Evolutionary conservation across 495 filamentous ascomycete genomes (phyloP).

Genomic region (Tuber umbilicatum): DNA sequence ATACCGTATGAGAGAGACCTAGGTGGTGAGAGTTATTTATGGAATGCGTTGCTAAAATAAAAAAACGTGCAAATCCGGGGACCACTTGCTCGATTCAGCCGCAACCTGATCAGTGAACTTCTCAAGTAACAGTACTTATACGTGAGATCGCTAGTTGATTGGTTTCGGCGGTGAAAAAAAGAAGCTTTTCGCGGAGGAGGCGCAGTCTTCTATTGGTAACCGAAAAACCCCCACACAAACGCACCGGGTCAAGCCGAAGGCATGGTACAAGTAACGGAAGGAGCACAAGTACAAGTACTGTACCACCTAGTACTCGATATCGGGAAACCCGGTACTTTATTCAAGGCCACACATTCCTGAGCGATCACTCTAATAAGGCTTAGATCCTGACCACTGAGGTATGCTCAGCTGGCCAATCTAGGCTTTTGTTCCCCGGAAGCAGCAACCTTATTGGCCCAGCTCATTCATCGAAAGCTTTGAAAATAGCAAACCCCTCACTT

Average conservation of each 20-base stretch:
- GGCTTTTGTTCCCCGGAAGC: background rate
- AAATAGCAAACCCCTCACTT: slow-evolving; percentile 1
- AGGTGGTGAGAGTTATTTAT: background rate
- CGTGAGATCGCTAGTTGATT: background rate
- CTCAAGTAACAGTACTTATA: too few relatives aligned
- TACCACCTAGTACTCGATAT: background rate
- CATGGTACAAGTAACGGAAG: background rate
- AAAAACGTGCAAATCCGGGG: background rate
- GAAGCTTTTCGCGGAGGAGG: background rate
- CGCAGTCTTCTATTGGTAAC: background rate
- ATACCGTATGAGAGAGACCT: too few relatives aligned
- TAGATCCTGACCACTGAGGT: background rate
- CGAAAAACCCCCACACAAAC: background rate
- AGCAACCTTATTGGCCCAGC: background rate
- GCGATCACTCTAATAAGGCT: background rate
- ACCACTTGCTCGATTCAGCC: background rate
- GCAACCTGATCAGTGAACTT: background rate
- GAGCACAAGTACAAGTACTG: too few relatives aligned
- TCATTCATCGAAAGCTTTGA: background rate
- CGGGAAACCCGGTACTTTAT: background rate
- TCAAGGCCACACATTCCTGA: background rate
- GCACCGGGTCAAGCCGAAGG: background rate
- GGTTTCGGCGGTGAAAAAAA: background rate
- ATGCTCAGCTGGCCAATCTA: background rate
- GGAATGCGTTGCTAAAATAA: background rate